These are phyloP conservation scores for Soucietia sequanensis DNA, from an alignment of 805 yeast genomes.

Conservation along the genomic window DNA sequence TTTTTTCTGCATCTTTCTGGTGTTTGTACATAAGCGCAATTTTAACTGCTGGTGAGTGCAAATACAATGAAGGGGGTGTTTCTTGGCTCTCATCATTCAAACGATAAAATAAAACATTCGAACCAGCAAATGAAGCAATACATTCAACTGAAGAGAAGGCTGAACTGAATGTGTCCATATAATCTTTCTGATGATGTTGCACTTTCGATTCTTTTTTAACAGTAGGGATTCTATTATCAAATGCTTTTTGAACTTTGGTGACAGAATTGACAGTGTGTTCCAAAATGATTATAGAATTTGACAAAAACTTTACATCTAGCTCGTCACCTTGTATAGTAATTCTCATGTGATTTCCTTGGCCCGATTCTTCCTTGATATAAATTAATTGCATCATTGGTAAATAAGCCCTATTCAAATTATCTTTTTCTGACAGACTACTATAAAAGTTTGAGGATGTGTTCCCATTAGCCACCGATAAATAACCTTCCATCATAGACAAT, in stretches of 20 bases:
- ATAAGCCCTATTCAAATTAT: slow-evolving; percentile 58
- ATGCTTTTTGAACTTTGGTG: slow-evolving; percentile 38
- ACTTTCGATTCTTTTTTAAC: not conserved
- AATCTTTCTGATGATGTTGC: slow-evolving; percentile 4
- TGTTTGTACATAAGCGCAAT: slow-evolving; percentile 55
- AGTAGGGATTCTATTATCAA: slow-evolving; percentile 19
- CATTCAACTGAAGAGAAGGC: slow-evolving; percentile 46
- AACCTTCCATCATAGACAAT: slow-evolving; percentile 66
- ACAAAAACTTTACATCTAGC: slow-evolving; percentile 61
- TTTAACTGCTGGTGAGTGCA: slow-evolving; percentile 75
- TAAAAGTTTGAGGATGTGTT: slow-evolving; percentile 47
- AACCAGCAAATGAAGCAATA: slow-evolving; percentile 64
- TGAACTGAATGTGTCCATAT: slow-evolving; percentile 12
- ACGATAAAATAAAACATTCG: slow-evolving; percentile 51
- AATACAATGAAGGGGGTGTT: slow-evolving; percentile 49
- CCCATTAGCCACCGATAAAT: slow-evolving; percentile 70
- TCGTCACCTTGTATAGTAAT: slow-evolving; percentile 64
- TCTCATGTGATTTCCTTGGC: slow-evolving; percentile 38
- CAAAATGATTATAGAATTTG: slow-evolving; percentile 53
- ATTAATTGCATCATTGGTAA: slow-evolving; percentile 66
- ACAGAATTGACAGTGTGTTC: slow-evolving; percentile 52
- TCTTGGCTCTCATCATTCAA: slow-evolving; percentile 37
- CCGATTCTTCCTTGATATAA: slow-evolving; percentile 35
- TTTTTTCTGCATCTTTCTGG: slow-evolving; percentile 29
- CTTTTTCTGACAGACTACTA: slow-evolving; percentile 44